Conservation (phyloP, 2,329 filamentous ascomycete species). For the Stachybotrys echinatus region DNA sequence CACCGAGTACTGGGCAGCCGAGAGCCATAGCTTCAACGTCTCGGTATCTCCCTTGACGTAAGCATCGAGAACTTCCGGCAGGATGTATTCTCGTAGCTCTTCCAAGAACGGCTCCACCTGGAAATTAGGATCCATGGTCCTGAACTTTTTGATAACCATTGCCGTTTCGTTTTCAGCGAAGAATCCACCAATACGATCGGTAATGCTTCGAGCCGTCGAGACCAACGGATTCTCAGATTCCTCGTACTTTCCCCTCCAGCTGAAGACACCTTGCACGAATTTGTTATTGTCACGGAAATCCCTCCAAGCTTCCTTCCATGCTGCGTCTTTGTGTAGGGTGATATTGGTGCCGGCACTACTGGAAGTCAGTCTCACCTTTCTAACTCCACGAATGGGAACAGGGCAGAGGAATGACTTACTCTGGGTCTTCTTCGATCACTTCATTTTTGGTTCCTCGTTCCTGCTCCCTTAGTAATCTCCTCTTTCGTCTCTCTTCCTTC, state of each 20-base stretch:
- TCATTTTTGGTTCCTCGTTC: slow-evolving; percentile 45
- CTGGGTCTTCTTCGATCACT: slow-evolving; percentile 73
- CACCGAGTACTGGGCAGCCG: slow-evolving; percentile 91
- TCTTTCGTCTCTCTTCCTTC: slow-evolving; percentile 84
- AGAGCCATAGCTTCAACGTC: slow-evolving; percentile 90
- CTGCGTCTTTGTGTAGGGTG: slow-evolving; percentile 92
- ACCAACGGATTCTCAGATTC: slow-evolving; percentile 97
- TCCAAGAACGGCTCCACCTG: slow-evolving; percentile 91
- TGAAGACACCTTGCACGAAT: slow-evolving; percentile 82
- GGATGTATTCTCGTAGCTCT: slow-evolving; percentile 95
- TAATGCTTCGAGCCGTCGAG: slow-evolving; percentile 87
- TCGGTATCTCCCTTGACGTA: slow-evolving; percentile 95
- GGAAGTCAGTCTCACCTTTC: neutral
- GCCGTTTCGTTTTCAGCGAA: slow-evolving; percentile 99
- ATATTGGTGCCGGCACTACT: slow-evolving; percentile 85
- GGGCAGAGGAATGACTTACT: slow-evolving; percentile 55
- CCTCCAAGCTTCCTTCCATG: slow-evolving; percentile 98
- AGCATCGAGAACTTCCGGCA: slow-evolving; percentile 93
- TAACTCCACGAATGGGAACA: neutral
- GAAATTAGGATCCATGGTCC: slow-evolving; percentile 91
- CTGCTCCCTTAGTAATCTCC: slow-evolving; percentile 69
- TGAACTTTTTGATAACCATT: slow-evolving; percentile 96
- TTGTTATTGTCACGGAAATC: slow-evolving; percentile 89
- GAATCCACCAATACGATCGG: slow-evolving; percentile 87
- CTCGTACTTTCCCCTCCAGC: slow-evolving; percentile 80